phyloP scores from a whole-genome alignment of 2,329 filamentous ascomycete genomes.

The Penicillium griseofulvum region DNA sequence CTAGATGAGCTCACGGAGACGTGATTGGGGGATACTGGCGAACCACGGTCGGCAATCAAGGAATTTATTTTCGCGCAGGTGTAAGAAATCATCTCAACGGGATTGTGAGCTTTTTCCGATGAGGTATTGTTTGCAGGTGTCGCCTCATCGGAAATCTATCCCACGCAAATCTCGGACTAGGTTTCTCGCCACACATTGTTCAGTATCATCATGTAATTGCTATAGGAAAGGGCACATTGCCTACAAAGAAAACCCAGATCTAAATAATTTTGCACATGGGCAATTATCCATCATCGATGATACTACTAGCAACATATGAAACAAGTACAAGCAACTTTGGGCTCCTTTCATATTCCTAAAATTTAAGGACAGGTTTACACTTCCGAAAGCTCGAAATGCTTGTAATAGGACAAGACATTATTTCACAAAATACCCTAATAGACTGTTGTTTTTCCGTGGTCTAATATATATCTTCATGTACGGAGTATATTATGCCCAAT shows the following conservation, averaged over 20 bases:
- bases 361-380: no score
- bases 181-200: not conserved
- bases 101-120: not conserved
- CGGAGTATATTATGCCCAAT: not conserved
- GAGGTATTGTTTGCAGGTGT: not conserved
- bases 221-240: not conserved
- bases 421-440: no score
- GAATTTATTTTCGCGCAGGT: not conserved
- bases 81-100: not conserved
- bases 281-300: slow-evolving; percentile 26
- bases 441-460: not conserved
- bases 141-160: slow-evolving; percentile 7
- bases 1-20: slow-evolving; percentile 10
- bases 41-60: slow-evolving; percentile 1
- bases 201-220: not conserved
- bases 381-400: not conserved
- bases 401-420: no score
- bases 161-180: not conserved
- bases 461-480: not conserved
- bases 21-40: not conserved
- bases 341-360: not conserved
- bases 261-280: not conserved
- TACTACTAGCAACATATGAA: no score
- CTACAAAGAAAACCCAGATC: not conserved
- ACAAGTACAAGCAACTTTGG: not conserved